These are phyloP conservation scores for Penicillium sp. DNA, from an alignment of 2,329 filamentous ascomycete species.

Conservation along the genomic window DNA sequence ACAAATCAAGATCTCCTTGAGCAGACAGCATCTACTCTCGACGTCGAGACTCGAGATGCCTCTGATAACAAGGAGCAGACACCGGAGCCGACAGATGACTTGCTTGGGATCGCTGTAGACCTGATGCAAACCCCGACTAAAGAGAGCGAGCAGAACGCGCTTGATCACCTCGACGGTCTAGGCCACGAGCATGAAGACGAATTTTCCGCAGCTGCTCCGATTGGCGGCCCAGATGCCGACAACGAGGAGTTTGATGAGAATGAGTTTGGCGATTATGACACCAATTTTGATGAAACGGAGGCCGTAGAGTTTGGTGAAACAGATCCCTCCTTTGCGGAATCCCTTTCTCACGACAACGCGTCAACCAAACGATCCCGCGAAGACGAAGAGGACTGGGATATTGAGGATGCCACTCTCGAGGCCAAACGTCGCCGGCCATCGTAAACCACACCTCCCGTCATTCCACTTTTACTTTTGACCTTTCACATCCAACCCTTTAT, in stretches of 20 bases:
- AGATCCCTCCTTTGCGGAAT: slow-evolving; percentile 21
- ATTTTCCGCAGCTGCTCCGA: slow-evolving; percentile 6
- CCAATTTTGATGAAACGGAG: slow-evolving; percentile 36
- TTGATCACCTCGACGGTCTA: slow-evolving; percentile 12
- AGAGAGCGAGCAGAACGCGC: slow-evolving; percentile 7
- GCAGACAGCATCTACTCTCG: slow-evolving; percentile 23
- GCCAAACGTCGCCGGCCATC: slow-evolving; percentile 57
- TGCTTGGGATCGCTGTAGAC: slow-evolving; percentile 37
- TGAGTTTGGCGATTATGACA: slow-evolving; percentile 43
- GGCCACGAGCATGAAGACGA: slow-evolving; percentile 23
- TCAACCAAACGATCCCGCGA: slow-evolving; percentile 39
- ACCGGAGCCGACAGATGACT: slow-evolving; percentile 28
- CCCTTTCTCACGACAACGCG: slow-evolving; percentile 22
- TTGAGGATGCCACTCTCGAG: slow-evolving; percentile 39
- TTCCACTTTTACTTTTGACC: background rate
- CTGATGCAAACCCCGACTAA: slow-evolving; percentile 30
- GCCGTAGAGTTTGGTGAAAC: slow-evolving; percentile 20
- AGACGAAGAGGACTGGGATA: slow-evolving; percentile 36
- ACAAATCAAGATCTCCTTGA: slow-evolving; percentile 13
- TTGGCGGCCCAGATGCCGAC: slow-evolving; percentile 19
- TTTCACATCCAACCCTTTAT: background rate
- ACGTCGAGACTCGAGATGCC: slow-evolving; percentile 9
- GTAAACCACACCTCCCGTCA: slow-evolving; percentile 18
- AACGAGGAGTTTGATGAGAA: slow-evolving; percentile 30
- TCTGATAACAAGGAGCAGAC: slow-evolving; percentile 15